A percentile compares a stretch with the other conserved stretches of the same genome.
These are phyloP conservation scores for Carallia brachiata DNA, from an alignment of 345 rosid species.

Conservation along the genomic window DNA sequence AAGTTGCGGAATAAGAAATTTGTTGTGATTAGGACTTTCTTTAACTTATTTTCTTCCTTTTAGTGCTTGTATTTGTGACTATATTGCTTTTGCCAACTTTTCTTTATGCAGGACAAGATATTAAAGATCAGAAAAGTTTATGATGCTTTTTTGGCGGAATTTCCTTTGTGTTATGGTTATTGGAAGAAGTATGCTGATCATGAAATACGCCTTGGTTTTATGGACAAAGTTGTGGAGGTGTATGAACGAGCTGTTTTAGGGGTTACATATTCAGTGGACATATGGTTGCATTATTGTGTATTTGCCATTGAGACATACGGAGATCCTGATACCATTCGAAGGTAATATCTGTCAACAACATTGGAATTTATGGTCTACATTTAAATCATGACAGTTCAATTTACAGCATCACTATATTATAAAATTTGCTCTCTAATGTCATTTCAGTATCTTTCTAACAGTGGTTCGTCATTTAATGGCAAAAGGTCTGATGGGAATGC, in stretches of 20 bases:
- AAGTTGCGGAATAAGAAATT: too few relatives aligned
- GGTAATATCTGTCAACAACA: constrained; percentile 48
- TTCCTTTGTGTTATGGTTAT: constrained; percentile 94
- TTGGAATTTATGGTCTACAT: constrained; percentile 30
- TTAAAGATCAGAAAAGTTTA: constrained; percentile 77
- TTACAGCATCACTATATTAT: constrained; percentile 21
- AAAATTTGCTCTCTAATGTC: constrained; percentile 57
- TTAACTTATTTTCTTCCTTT: too few relatives aligned
- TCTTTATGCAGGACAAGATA: constrained; percentile 64
- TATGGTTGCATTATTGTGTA: constrained; percentile 88
- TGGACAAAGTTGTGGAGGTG: constrained; percentile 96
- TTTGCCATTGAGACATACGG: constrained; percentile 82
- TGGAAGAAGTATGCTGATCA: constrained; percentile 99
- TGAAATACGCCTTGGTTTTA: constrained; percentile 78
- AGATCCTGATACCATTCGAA: constrained; percentile 90
- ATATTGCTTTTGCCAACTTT: constrained; percentile 15
- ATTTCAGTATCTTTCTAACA: constrained; percentile 69
- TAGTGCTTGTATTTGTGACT: background rate
- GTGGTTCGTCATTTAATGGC: constrained; percentile 59
- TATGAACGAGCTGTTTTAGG: constrained; percentile 89
- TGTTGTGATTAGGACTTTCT: too few relatives aligned
- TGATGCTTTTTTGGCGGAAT: constrained; percentile 90
- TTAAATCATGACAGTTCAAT: constrained; percentile 28
- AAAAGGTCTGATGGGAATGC: constrained; percentile 64
- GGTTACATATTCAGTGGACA: constrained; percentile 97